Conservation (phyloP, 192 early-diverging fungal species). For the Entophlyctis luteolus region DNA sequence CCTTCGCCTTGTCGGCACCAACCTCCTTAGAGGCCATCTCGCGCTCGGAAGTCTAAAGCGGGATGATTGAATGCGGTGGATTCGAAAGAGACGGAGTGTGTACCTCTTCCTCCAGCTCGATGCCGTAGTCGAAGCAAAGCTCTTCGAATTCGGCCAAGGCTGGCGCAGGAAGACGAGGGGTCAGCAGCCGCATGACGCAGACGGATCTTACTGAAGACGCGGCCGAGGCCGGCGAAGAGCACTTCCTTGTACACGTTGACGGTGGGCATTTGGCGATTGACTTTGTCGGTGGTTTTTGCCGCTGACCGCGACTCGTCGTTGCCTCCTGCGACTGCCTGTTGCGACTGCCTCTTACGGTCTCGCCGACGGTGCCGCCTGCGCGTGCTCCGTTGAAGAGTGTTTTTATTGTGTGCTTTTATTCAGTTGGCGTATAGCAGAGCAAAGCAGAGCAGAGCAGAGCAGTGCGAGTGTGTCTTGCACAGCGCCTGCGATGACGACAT, state of each 20-base stretch:
- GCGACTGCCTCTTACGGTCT: no score
- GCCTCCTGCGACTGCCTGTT: no score
- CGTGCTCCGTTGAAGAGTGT: no score
- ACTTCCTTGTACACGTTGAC: constrained; percentile 88
- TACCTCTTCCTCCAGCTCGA: constrained; percentile 97
- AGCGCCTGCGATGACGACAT: no score
- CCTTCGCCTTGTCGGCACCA: constrained; percentile 42
- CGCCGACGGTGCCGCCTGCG: no score
- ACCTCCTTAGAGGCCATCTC: constrained; percentile 70
- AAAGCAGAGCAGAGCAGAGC: no score
- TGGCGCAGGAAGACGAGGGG: constrained; percentile 31
- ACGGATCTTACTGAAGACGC: constrained; percentile 61
- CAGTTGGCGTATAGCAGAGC: no score
- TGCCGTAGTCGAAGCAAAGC: constrained; percentile 97
- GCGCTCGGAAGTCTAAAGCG: constrained; percentile 68
- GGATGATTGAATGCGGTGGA: background rate
- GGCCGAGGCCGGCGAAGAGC: constrained; percentile 78
- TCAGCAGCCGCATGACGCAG: background rate
- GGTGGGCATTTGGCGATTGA: constrained; percentile 65
- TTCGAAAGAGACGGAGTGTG: constrained; percentile 20
- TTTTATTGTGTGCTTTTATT: no score
- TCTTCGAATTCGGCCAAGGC: constrained; percentile 88
- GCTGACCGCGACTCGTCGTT: no score
- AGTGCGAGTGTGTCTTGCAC: no score
- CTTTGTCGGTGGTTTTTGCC: no score